These are phyloP conservation scores for Trichocladium uniseriatum DNA, from an alignment of 495 filamentous ascomycete species.

Conservation along the genomic window DNA sequence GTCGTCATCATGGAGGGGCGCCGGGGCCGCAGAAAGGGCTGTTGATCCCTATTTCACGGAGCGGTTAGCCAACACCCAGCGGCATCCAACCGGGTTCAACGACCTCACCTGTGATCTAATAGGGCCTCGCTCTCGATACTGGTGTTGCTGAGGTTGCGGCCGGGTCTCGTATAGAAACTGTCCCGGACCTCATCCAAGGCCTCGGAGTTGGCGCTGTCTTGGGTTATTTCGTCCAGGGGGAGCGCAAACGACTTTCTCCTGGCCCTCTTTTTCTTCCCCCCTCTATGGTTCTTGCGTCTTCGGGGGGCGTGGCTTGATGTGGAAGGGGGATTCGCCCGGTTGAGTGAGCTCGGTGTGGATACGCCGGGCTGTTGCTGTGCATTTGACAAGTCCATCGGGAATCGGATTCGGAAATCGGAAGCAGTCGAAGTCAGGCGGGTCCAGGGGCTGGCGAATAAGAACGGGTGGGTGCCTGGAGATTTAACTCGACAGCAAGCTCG, in stretches of 20 bases:
- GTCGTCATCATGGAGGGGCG: slow-evolving; percentile 42
- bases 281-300: slow-evolving; percentile 35
- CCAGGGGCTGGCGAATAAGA: background rate
- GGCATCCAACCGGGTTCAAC: background rate
- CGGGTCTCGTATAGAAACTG: slow-evolving; percentile 51
- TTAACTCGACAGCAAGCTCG: background rate
- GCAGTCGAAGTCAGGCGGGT: background rate
- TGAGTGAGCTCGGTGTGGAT: background rate
- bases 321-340: slow-evolving; percentile 1
- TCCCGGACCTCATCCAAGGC: slow-evolving; percentile 25
- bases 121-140: slow-evolving; percentile 75
- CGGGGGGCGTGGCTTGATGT: slow-evolving; percentile 9
- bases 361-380: background rate
- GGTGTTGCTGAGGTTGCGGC: slow-evolving; percentile 58
- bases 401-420: background rate
- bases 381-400: background rate
- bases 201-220: slow-evolving; percentile 28
- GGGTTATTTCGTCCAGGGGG: slow-evolving; percentile 36
- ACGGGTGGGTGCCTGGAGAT: background rate
- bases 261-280: slow-evolving; percentile 51
- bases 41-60: slow-evolving; percentile 49
- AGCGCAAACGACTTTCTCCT: slow-evolving; percentile 57
- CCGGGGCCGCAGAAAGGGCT: slow-evolving; percentile 55
- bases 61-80: slow-evolving; percentile 5
- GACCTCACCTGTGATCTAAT: slow-evolving; percentile 63